These are phyloP conservation scores for Candida albicans DNA, from an alignment of 1,139 yeast genomes.

Conservation along the genomic window DNA sequence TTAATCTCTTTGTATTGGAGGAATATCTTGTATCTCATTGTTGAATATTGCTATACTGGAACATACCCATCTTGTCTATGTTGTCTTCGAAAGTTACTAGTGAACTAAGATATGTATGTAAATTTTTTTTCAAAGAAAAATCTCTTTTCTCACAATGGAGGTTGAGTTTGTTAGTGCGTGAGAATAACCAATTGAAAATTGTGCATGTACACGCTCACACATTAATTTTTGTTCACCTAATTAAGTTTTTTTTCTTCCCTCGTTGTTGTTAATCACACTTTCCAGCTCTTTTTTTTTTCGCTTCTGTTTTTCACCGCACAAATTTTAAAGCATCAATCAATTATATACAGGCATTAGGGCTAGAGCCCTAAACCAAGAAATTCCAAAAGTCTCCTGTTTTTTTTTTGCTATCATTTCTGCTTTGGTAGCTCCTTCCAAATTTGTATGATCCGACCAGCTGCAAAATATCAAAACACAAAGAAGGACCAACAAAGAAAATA, in stretches of 20 bases:
- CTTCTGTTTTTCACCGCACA: background rate
- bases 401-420: background rate
- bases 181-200: background rate
- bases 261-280: background rate
- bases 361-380: constrained; percentile 1
- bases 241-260: background rate
- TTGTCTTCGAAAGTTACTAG: constrained; percentile 5
- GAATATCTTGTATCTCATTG: background rate
- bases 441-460: constrained; percentile 1
- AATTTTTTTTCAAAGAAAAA: constrained; percentile 4
- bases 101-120: background rate
- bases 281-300: background rate
- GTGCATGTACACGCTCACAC: no score
- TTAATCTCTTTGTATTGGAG: no score
- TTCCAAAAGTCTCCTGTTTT: background rate
- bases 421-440: constrained; percentile 1
- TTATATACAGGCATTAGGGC: constrained; percentile 6
- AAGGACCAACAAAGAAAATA: background rate
- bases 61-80: constrained; percentile 11
- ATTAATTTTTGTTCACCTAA: background rate
- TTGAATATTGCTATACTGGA: constrained; percentile 13
- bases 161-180: constrained; percentile 4
- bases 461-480: background rate
- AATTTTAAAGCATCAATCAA: background rate
- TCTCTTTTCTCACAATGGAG: constrained; percentile 2